Base-by-base conservation (phyloP, 2,329 filamentous ascomycete genomes). In the Thielaviopsis musarum region DNA sequence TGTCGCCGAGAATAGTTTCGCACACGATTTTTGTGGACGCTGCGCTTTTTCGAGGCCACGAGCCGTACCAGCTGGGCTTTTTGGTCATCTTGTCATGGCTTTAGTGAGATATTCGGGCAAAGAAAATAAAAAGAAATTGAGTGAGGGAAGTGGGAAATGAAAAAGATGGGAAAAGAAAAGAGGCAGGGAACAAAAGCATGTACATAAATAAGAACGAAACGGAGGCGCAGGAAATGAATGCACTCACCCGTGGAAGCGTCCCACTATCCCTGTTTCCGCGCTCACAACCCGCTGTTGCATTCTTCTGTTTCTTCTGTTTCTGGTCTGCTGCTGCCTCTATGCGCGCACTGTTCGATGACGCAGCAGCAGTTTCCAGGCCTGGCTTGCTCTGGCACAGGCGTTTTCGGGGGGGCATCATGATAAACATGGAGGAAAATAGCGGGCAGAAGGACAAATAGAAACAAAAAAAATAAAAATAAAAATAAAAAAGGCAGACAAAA, bases 1-100 rank as follows among this genome's bases (percentile, higher is more conserved):
- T 80, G 54, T 76, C 79, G 30, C 80, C 81, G 53, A 80, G 69
- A 28, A 84, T 83, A 13, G 77, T 80, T 67, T 85, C 81, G 63
- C 74, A 75, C 3, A 80, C 79, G 52, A 85, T 71, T 57, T 81
- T 78, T 5, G 77, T 83, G 9, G 80, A 84, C 28, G 81, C 74
- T 17, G 73, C 70, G 6, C 81, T 78, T 65, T 84, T 84, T 62
- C 77, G 73, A 19, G 79, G 77, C 79, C 79, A 83, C 19, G 81
- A 79, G 58, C 79, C 79, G 67, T 84, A 84, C 81, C 81, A 84
- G 67, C 80, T 83, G 54, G 72, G 72, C 9, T 75, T 69, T 66
- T 80, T 80, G 61, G 73, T 74, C 45, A 76, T 69, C 77, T 81
- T 64, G 1, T 51, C 9, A 55, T 3, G 52, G 38, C 7, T 45